Evolutionary conservation across 2,329 filamentous ascomycete species (phyloP).

Genomic region (Cladosporium sp.): DNA sequence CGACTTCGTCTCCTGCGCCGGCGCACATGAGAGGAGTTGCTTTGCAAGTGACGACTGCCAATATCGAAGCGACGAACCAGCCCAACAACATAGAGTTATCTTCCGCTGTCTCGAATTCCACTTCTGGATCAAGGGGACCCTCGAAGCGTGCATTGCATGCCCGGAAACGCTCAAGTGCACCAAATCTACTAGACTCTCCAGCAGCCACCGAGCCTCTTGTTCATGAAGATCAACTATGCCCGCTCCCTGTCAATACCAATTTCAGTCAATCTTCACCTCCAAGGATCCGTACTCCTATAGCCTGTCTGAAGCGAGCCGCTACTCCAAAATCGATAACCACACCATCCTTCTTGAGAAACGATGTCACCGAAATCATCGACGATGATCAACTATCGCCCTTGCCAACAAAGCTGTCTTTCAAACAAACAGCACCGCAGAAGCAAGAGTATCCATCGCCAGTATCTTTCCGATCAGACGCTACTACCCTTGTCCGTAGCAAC

Average conservation of each 20-base stretch:
- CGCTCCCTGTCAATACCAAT: constrained; percentile 23
- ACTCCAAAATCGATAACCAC: constrained; percentile 12
- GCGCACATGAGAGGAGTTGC: constrained; percentile 25
- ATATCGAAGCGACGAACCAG: neutral
- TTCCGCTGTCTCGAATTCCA: constrained; percentile 24
- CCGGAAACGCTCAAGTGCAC: constrained; percentile 16
- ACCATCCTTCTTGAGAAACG: constrained; percentile 8
- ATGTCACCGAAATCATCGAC: constrained; percentile 11
- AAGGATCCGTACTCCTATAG: constrained; percentile 1
- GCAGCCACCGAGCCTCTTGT: neutral
- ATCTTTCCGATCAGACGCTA: constrained; percentile 10
- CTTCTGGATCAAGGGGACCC: constrained; percentile 1
- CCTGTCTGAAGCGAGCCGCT: neutral
- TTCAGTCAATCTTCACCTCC: constrained; percentile 16
- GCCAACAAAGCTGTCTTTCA: constrained; percentile 23
- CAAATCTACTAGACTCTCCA: neutral
- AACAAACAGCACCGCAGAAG: constrained; percentile 11
- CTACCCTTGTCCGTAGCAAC: constrained; percentile 6
- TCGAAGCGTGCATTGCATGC: constrained; percentile 12
- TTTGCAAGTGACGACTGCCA: constrained; percentile 21
- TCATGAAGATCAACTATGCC: constrained; percentile 24
- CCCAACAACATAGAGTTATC: neutral
- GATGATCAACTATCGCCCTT: constrained; percentile 25
- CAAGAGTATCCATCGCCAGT: constrained; percentile 16
- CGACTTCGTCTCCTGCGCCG: constrained; percentile 3